These are phyloP conservation scores for Serendipita sp. DNA, from an alignment of 768 basidiomycete genomes.

Conservation along the genomic window DNA sequence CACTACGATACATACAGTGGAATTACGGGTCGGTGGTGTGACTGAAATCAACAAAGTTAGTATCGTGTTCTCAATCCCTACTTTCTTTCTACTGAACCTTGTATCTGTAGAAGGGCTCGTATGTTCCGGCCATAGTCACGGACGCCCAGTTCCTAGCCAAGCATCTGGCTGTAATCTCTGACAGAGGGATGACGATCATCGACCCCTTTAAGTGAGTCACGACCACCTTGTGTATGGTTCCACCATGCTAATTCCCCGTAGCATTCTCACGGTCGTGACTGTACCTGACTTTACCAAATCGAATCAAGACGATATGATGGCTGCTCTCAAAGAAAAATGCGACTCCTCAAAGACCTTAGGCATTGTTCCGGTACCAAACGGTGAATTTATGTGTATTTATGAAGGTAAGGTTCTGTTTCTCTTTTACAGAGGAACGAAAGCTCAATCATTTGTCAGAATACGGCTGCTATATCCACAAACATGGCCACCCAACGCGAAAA, in stretches of 20 bases:
- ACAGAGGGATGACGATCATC: slow-evolving; percentile 46
- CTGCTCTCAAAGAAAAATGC: slow-evolving; percentile 41
- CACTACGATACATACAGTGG: background rate
- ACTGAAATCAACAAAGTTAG: background rate
- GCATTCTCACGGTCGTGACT: slow-evolving; percentile 28
- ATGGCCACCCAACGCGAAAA: slow-evolving; percentile 47
- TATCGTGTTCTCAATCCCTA: background rate
- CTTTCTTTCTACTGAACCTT: background rate
- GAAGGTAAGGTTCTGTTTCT: slow-evolving; percentile 35
- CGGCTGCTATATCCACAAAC: slow-evolving; percentile 60
- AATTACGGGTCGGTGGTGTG: background rate
- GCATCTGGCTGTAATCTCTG: slow-evolving; percentile 49
- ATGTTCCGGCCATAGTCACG: background rate
- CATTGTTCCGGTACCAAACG: slow-evolving; percentile 35
- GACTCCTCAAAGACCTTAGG: slow-evolving; percentile 50
- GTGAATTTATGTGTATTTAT: slow-evolving; percentile 56
- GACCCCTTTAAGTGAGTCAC: slow-evolving; percentile 49
- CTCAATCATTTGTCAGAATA: slow-evolving; percentile 29
- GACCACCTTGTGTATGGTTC: background rate
- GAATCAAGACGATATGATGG: slow-evolving; percentile 25
- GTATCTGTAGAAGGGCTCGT: background rate
- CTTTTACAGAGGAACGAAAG: background rate
- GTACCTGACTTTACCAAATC: slow-evolving; percentile 45
- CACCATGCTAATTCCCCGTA: background rate
- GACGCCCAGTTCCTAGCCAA: slow-evolving; percentile 41